phyloP scores from a whole-genome alignment of 352 stramenopile genomes.

The Phytopythium aichiense region DNA sequence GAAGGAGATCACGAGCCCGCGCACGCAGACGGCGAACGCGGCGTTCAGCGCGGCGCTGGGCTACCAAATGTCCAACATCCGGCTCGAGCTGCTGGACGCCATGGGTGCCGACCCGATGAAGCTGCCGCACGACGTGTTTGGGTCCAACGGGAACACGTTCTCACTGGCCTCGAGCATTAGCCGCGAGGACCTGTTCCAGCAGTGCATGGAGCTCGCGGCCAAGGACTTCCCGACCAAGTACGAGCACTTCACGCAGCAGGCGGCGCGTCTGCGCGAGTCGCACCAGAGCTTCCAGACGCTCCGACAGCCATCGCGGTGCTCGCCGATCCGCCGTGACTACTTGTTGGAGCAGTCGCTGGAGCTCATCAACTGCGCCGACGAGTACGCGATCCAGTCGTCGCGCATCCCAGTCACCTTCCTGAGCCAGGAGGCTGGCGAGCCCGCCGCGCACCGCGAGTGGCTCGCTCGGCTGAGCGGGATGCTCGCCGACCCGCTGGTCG shows the following conservation, averaged over 20 bases:
- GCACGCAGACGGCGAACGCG: slow-evolving; percentile 7
- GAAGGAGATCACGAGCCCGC: slow-evolving; percentile 9
- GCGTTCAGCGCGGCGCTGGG: slow-evolving; percentile 5
- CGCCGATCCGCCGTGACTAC: slow-evolving; percentile 30
- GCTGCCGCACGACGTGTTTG: slow-evolving; percentile 19
- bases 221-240: slow-evolving; percentile 48
- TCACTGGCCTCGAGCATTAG: slow-evolving; percentile 1
- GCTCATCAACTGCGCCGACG: slow-evolving; percentile 34
- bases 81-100: slow-evolving; percentile 28
- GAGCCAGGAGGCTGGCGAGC: slow-evolving; percentile 54
- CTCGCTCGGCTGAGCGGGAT: slow-evolving; percentile 61
- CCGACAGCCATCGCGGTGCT: neutral
- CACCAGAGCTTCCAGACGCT: slow-evolving; percentile 13
- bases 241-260: slow-evolving; percentile 27
- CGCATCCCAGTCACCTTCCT: slow-evolving; percentile 60
- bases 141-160: slow-evolving; percentile 12
- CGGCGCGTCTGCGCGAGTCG: slow-evolving; percentile 7
- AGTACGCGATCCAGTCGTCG: slow-evolving; percentile 32
- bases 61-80: slow-evolving; percentile 17
- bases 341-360: slow-evolving; percentile 57
- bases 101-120: slow-evolving; percentile 16
- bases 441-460: slow-evolving; percentile 77
- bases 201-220: slow-evolving; percentile 16
- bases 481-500: slow-evolving; percentile 33
- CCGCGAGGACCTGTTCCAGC: slow-evolving; percentile 18